Conservation (phyloP, 2,329 filamentous ascomycete species). For the Fusarium mundagurra region DNA sequence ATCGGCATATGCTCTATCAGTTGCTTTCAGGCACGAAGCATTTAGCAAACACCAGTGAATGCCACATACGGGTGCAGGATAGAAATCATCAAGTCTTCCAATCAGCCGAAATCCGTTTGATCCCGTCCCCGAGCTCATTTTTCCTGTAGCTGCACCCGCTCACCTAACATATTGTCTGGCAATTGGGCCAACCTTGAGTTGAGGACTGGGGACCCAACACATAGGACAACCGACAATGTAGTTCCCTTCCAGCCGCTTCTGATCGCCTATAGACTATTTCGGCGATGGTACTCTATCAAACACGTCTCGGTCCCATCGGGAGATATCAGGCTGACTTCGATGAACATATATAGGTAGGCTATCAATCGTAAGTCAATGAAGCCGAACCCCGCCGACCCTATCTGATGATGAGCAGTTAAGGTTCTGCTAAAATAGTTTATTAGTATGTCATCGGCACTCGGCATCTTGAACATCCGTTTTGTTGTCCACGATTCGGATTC, state of each 20-base stretch:
- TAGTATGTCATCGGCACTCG: neutral
- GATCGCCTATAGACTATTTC: neutral
- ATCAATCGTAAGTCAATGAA: neutral
- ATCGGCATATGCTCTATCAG: constrained; percentile 5
- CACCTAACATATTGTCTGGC: constrained; percentile 24
- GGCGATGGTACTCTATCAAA: neutral
- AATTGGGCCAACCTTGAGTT: neutral
- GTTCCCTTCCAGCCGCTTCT: neutral
- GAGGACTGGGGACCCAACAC: neutral
- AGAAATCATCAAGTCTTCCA: constrained; percentile 6
- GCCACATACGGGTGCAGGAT: constrained; percentile 20
- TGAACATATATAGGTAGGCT: neutral
- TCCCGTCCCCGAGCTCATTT: constrained; percentile 4
- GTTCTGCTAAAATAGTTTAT: neutral
- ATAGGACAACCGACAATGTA: neutral
- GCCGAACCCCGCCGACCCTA: neutral
- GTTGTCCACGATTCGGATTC: constrained; percentile 24
- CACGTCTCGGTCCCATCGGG: neutral
- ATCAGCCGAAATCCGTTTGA: constrained; percentile 8
- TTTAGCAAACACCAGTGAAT: constrained; percentile 5
- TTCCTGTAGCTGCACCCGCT: constrained; percentile 3
- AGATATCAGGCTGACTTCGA: neutral
- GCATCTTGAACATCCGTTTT: neutral
- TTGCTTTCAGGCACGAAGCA: neutral
- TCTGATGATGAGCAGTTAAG: neutral